Conservation (phyloP, 352 stramenopile genomes). For the Phytopythium montanum region DNA sequence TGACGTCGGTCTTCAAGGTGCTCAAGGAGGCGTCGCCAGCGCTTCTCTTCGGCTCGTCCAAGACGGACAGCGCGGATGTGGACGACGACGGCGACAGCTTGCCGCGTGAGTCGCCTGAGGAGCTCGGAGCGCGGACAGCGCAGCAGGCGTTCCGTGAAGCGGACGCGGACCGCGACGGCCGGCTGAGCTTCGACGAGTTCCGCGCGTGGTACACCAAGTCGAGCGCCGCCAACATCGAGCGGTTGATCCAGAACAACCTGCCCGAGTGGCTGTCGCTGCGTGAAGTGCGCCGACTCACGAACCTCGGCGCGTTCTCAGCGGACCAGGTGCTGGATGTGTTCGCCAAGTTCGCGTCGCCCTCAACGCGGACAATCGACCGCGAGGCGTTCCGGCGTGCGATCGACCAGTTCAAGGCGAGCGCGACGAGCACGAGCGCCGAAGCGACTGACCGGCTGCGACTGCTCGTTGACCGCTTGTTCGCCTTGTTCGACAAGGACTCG, state of each 20-base stretch:
- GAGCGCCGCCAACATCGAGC: conserved; percentile 71
- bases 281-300: conserved; percentile 77
- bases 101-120: conserved; percentile 49
- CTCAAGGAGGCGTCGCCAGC: conserved; percentile 70
- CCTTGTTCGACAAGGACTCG: conserved; percentile 76
- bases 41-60: conserved; percentile 13
- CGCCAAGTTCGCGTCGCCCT: conserved; percentile 46
- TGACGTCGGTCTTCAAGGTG: conserved; percentile 84
- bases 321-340: conserved; percentile 82
- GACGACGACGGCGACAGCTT: conserved; percentile 26
- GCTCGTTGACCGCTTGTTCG: conserved; percentile 76
- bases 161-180: conserved; percentile 61
- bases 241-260: conserved; percentile 76
- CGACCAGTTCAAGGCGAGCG: conserved; percentile 40
- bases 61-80: neutral
- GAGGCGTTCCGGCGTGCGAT: conserved; percentile 62
- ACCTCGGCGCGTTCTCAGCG: conserved; percentile 59
- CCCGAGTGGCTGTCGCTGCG: conserved; percentile 72
- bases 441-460: conserved; percentile 45
- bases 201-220: conserved; percentile 77
- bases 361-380: conserved; percentile 65
- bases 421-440: conserved; percentile 13
- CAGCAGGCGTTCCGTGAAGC: conserved; percentile 73
- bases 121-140: conserved; percentile 59
- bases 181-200: conserved; percentile 77